Percentiles rank a stretch among this genome's conserved stretches.
Conservation (phyloP, 768 basidiomycete genomes). For the Pleurotus giganteus region DNA sequence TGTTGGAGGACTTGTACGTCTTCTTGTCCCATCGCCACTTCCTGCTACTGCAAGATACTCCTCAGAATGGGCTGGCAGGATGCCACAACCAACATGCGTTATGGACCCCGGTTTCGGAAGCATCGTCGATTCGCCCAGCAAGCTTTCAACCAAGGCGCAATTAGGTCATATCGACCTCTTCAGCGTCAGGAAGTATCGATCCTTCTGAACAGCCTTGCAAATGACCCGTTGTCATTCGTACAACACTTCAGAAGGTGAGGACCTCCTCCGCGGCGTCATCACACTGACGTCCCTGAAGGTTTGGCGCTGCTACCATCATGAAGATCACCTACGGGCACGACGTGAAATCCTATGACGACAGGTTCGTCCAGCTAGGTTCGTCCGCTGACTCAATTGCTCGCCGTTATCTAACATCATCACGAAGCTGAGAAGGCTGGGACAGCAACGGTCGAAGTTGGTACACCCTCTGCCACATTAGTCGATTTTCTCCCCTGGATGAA, state of each 20-base stretch:
- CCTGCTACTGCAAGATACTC: background rate
- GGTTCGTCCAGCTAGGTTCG: constrained; percentile 41
- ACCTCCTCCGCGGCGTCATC: background rate
- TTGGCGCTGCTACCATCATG: constrained; percentile 44
- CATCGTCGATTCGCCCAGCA: constrained; percentile 51
- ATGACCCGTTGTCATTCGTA: constrained; percentile 35
- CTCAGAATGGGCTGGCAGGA: constrained; percentile 9
- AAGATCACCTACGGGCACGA: constrained; percentile 48
- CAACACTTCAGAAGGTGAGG: constrained; percentile 43
- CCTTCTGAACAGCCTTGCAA: constrained; percentile 37
- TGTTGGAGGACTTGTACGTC: constrained; percentile 46
- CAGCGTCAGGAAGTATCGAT: constrained; percentile 41
- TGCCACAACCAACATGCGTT: constrained; percentile 4
- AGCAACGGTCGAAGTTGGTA: constrained; percentile 43
- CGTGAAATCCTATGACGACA: constrained; percentile 41
- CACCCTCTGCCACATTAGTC: constrained; percentile 44
- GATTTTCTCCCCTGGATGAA: constrained; percentile 48
- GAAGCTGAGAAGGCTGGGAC: constrained; percentile 45
- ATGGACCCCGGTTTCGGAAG: constrained; percentile 48
- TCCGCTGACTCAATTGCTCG: constrained; percentile 6
- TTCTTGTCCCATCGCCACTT: background rate
- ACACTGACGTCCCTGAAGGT: constrained; percentile 27
- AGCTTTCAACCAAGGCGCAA: constrained; percentile 43
- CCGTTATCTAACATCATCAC: constrained; percentile 9
- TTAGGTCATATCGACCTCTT: constrained; percentile 36